Evolutionary conservation across 2,329 filamentous ascomycete genomes (phyloP), one percentile per base, ranked within the genome.

Genomic region (Zopfia rhizophila): DNA sequence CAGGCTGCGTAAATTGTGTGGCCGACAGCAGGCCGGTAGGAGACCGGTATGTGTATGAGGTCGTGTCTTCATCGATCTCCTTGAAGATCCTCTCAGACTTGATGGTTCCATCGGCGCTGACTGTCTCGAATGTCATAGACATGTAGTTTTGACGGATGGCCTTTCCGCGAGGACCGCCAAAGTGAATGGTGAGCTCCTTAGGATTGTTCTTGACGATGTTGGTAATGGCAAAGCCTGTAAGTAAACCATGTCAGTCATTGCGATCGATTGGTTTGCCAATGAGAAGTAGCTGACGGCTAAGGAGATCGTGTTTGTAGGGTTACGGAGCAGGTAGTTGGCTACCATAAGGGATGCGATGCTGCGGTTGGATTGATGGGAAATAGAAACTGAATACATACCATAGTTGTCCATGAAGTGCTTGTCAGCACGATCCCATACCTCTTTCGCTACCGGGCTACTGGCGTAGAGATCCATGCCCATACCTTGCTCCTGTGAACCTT

Each of bases 1-100:
- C 94, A 23, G 94, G 94, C 76, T 99, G 94, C 0, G 94, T 99
- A 80, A 99, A 99, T 71, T 99, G 94, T 4, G 94, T 99, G 3
- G 95, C 94, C 25, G 94, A 99, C 27, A 99, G 83, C 41, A 99
- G 83, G 65, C 94, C 94, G 3, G 90, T 95, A 1, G 94, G 94
- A 10, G 94, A 99, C 48, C 89, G 85, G 81, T 97, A 99, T 2
- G 94, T 99, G 81, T 99, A 99, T 0, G 90, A 97, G 5, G 89
- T 90, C 2, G 93, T 97, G 69, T 82, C 87, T 76, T 97, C 94
- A 65, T 88, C 84, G 63, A 99, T 92, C 66, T 96, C 92, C 80
- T 99, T 97, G 84, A 99, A 99, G 70, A 99, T 99, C 77, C 93
- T 96, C 81, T 99, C 94, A 0, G 94, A 97, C 76, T 97, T 97